Evolutionary conservation across 371 early-diverging fungal species (phyloP).

Genomic region (Actinomortierella ambigua): DNA sequence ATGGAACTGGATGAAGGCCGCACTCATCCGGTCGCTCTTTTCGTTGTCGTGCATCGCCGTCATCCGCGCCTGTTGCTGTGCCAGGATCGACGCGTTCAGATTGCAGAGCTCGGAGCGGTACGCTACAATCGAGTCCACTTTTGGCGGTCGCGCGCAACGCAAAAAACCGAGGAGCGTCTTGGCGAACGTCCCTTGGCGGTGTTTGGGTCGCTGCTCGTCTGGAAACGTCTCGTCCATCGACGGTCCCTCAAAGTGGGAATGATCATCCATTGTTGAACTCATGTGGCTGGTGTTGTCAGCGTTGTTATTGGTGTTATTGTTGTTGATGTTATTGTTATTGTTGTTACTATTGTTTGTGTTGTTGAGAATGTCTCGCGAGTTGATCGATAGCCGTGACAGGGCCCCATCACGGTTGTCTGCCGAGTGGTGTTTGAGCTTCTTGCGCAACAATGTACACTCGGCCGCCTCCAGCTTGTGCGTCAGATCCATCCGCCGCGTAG

Average conservation of each 20-base stretch:
- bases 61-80: constrained; percentile 26
- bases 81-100: constrained; percentile 22
- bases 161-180: constrained; percentile 4
- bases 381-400: too few species aligned
- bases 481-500: constrained; percentile 57
- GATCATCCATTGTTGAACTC: neutral
- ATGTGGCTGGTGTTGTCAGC: neutral
- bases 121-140: constrained; percentile 26
- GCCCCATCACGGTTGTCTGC: too few species aligned
- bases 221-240: constrained; percentile 22
- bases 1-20: constrained; percentile 84
- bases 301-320: constrained; percentile 13
- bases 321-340: constrained; percentile 19
- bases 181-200: constrained; percentile 23
- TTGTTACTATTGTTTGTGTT: constrained; percentile 21
- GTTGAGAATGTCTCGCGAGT: neutral
- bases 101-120: constrained; percentile 26
- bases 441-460: constrained; percentile 18
- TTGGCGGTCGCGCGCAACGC: neutral
- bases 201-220: constrained; percentile 18
- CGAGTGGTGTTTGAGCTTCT: constrained; percentile 21
- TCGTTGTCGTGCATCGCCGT: constrained; percentile 15
- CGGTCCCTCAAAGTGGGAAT: neutral
- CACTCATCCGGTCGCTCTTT: constrained; percentile 24
- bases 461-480: constrained; percentile 44